A percentile compares a stretch with the other conserved stretches of the same genome.
These are phyloP conservation scores for Xylaria sp. DNA, from an alignment of 2,329 filamentous ascomycete species.

Conservation along the genomic window DNA sequence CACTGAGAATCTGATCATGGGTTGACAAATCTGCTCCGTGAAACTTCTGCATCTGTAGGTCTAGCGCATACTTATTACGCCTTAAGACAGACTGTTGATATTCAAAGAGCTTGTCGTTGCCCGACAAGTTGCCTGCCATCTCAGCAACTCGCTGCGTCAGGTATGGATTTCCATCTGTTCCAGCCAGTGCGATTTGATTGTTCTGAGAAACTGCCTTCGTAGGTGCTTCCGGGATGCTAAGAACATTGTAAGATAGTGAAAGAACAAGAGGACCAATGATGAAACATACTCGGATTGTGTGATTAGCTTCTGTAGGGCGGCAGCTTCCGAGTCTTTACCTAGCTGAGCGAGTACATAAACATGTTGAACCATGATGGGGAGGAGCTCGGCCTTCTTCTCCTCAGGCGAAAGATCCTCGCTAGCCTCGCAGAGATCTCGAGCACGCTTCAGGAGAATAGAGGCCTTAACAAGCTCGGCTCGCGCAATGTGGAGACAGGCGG, in stretches of 20 bases:
- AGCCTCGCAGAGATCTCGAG: conserved; percentile 75
- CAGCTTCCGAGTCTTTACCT: conserved; percentile 73
- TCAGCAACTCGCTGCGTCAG: conserved; percentile 71
- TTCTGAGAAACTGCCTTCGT: conserved; percentile 73
- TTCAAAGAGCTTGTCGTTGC: conserved; percentile 74
- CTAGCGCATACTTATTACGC: conserved; percentile 72
- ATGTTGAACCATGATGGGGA: conserved; percentile 81
- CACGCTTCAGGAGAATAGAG: conserved; percentile 73
- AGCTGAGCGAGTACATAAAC: conserved; percentile 75
- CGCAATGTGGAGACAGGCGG: conserved; percentile 77
- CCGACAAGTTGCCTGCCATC: conserved; percentile 61
- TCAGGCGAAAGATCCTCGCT: conserved; percentile 78
- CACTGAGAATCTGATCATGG: conserved; percentile 52
- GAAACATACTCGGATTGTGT: conserved; percentile 65
- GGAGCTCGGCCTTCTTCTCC: conserved; percentile 77
- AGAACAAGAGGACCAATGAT: conserved; percentile 8
- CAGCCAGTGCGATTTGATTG: conserved; percentile 63
- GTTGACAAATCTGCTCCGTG: conserved; percentile 66
- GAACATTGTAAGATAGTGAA: conserved; percentile 27
- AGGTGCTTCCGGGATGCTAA: conserved; percentile 73
- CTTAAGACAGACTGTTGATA: conserved; percentile 72
- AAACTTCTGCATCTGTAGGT: conserved; percentile 75
- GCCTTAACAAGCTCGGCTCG: conserved; percentile 73
- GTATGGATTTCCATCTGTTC: conserved; percentile 69
- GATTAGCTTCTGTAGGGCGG: conserved; percentile 69